Percentiles rank a stretch among this genome's conserved stretches.
Evolutionary conservation across 805 yeast species (phyloP).

Genomic region (Grigorovia jiainica): DNA sequence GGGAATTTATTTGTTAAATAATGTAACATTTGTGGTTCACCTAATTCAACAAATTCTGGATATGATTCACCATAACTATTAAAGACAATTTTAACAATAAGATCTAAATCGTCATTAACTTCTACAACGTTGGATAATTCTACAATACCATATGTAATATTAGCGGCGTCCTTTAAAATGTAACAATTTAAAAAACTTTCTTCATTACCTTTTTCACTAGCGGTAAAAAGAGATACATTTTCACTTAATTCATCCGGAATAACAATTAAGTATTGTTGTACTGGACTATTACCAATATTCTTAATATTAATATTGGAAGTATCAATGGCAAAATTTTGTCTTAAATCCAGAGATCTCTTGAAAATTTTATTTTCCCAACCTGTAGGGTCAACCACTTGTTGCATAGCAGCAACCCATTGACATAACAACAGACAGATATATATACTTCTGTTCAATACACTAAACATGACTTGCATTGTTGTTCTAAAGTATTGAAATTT

Average conservation of each 20-base stretch:
- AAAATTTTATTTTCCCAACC: conserved; percentile 48
- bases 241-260: conserved; percentile 40
- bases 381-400: conserved; percentile 9
- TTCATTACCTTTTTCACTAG: conserved; percentile 23
- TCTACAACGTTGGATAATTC: conserved; percentile 56
- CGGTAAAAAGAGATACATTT: conserved; percentile 39
- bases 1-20: conserved; percentile 47
- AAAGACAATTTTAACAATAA: conserved; percentile 42
- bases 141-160: conserved; percentile 37
- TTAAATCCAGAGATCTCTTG: conserved; percentile 51
- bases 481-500: too few relatives aligned
- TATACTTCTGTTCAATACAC: too few relatives aligned
- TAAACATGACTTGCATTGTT: too few relatives aligned
- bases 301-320: conserved; percentile 42
- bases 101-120: conserved; percentile 44
- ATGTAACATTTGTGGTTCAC: conserved; percentile 51
- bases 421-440: not conserved
- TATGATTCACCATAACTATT: conserved; percentile 44
- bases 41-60: conserved; percentile 54
- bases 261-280: conserved; percentile 46
- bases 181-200: conserved; percentile 20
- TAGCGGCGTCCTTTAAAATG: conserved; percentile 17
- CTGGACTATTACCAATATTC: conserved; percentile 51
- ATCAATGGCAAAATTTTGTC: conserved; percentile 58
- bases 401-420: conserved; percentile 1